Percentiles rank a stretch among this genome's conserved stretches.
Conservation (phyloP, 2,329 filamentous ascomycete species). For the Helicocarpus griseus region DNA sequence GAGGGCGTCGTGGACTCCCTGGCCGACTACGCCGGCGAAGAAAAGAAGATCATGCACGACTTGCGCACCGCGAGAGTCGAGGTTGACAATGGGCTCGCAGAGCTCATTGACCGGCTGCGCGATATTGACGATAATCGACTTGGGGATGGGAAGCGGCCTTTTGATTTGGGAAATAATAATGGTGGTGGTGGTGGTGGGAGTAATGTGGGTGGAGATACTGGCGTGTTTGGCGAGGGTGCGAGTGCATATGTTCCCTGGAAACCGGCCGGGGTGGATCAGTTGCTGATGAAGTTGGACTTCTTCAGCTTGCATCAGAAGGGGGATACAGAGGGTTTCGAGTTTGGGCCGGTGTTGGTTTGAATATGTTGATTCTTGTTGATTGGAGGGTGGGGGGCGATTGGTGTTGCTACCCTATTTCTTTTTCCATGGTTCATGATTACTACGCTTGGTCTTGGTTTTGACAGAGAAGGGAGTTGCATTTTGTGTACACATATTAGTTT, state of each 20-base stretch:
- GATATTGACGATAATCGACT: slow-evolving; percentile 51
- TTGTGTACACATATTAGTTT: too few species aligned
- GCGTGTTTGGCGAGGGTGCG: slow-evolving; percentile 19
- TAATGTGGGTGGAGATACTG: slow-evolving; percentile 24
- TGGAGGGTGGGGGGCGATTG: too few species aligned
- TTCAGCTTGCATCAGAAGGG: slow-evolving; percentile 18
- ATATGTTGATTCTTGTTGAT: too few species aligned
- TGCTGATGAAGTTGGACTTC: slow-evolving; percentile 84
- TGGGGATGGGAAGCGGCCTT: slow-evolving; percentile 27
- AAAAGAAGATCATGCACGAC: slow-evolving; percentile 55
- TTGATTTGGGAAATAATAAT: slow-evolving; percentile 23
- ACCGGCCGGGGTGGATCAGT: slow-evolving; percentile 68
- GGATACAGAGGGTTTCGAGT: slow-evolving; percentile 5
- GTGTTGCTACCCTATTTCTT: too few species aligned
- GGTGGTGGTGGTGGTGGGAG: slow-evolving; percentile 10
- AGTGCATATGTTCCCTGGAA: slow-evolving; percentile 57
- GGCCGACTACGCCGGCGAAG: slow-evolving; percentile 62
- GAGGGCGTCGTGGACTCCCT: slow-evolving; percentile 71
- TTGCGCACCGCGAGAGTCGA: slow-evolving; percentile 54
- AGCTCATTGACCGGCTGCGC: slow-evolving; percentile 46
- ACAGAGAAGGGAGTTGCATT: too few species aligned
- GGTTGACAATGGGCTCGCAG: slow-evolving; percentile 59
- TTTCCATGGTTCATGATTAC: too few species aligned
- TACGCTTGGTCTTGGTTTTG: too few species aligned
- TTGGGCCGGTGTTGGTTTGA: slow-evolving; percentile 1